Base-by-base conservation (phyloP, 2,329 filamentous ascomycete species). In the Curvularia sp. region DNA sequence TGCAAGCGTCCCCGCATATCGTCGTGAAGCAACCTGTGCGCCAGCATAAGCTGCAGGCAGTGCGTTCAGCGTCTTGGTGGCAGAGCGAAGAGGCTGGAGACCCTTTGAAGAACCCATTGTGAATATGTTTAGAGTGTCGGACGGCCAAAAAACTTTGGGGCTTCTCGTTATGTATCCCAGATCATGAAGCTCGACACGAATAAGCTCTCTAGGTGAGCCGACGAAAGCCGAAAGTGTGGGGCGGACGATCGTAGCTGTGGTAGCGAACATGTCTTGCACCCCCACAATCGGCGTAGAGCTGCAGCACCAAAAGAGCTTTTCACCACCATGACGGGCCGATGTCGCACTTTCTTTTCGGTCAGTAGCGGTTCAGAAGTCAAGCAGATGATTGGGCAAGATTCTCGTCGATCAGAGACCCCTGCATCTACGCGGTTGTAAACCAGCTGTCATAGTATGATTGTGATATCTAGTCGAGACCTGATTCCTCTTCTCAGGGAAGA, bases 1-100 rank as follows among this genome's bases (percentile, higher is more conserved):
- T 49, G 93, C 93, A 64, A 96, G 83, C 7, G 87, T 89, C 56
- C 88, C 79, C 61, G 74, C 69, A 53, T 70, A 67, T 65, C 75
- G 64, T 63, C 67, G 70, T 34, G 71, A 67, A 34, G 66, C 65
- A 28, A 66, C 53, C 50, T 66, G 67, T 41, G 66, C 64, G 50
- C 69, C 64, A 55, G 68, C 64, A 57, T 57, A 65, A 38, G 68
- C 66, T 49, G 63, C 60, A 25, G 66, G 62, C 46, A 69, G 55
- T 36, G 60, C 63, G 27, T 61, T 67, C 61, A 75, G 46, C 21
- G 71, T 66, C 55, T 60, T 74, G 48, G 71, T 68, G 28, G 69
- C 65, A 34, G 71, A 66, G 41, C 68, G 62, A 48, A 76, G 55
- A 28, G 74, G 64, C 58, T 74, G 69, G 21, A 75, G 62, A 61